Evolutionary conservation across 31 red algal species (phyloP).

Genomic region (Asparagopsis taxiformis): DNA sequence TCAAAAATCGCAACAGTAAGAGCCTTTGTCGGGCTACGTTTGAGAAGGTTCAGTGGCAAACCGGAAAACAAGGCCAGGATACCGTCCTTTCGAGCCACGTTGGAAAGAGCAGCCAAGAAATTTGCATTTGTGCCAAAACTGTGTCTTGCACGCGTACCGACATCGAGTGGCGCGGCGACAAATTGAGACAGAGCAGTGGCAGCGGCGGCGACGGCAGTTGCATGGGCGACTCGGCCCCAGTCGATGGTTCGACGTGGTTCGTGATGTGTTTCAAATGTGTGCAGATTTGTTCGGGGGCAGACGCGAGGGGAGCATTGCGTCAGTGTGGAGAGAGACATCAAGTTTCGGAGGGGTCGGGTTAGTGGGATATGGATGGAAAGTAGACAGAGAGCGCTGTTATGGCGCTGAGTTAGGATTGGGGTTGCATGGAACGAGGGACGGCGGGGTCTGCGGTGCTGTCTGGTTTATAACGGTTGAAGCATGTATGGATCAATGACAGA

Average conservation of each 20-base stretch:
- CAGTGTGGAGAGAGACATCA: conserved; percentile 39
- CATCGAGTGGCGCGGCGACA: conserved; percentile 42
- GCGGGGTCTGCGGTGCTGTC: no score
- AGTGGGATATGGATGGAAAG: no score
- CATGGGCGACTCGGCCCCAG: conserved; percentile 16
- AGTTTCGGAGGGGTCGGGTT: no score
- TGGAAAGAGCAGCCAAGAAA: conserved; percentile 3
- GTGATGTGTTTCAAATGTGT: background rate
- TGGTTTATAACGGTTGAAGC: no score
- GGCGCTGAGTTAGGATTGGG: no score
- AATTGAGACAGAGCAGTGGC: conserved; percentile 47
- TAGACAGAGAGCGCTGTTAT: no score
- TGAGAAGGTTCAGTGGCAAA: conserved; percentile 32
- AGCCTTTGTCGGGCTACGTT: conserved; percentile 60
- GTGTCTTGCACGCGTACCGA: conserved; percentile 6
- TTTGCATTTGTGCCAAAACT: background rate
- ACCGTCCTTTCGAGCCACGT: background rate
- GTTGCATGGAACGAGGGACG: no score
- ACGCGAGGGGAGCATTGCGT: conserved; percentile 27
- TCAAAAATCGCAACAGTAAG: conserved; percentile 60
- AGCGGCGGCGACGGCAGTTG: conserved; percentile 26
- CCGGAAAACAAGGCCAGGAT: conserved; percentile 11
- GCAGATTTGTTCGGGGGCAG: conserved; percentile 22
- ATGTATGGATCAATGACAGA: no score
- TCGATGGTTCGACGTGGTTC: conserved; percentile 6